Conservation (phyloP, 2,329 filamentous ascomycete species). For the Pseudogymnoascus sp. region DNA sequence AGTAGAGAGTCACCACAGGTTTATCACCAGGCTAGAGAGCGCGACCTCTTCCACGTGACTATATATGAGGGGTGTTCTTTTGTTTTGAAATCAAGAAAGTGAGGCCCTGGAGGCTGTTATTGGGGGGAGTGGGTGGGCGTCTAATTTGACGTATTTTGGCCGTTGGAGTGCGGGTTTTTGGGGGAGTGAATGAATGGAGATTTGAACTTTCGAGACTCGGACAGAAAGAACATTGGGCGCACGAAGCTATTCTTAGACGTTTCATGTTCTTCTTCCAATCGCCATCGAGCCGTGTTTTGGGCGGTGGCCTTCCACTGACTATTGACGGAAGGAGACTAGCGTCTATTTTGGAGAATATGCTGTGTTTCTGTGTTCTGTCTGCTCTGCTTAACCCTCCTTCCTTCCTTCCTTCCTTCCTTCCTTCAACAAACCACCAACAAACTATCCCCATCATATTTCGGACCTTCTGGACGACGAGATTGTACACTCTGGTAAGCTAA, state of each 20-base stretch:
- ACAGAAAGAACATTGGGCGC: conserved; percentile 6
- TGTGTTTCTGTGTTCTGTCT: neutral
- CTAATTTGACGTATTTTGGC: neutral
- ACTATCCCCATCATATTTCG: neutral
- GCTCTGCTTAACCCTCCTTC: neutral
- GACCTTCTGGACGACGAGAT: neutral
- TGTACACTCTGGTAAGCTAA: neutral
- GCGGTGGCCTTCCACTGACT: neutral
- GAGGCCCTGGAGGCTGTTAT: neutral
- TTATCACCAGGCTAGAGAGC: neutral
- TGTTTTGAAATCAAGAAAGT: neutral
- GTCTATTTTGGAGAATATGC: neutral
- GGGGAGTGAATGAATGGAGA: neutral
- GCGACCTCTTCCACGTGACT: conserved; percentile 1
- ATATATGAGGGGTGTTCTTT: neutral
- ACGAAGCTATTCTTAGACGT: conserved; percentile 7
- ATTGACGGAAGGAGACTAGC: neutral
- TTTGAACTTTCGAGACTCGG: conserved; percentile 10
- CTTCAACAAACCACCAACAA: neutral
- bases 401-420: neutral
- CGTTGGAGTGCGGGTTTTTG: neutral
- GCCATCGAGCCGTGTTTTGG: neutral
- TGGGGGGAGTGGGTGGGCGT: neutral
- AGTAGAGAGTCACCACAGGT: neutral
- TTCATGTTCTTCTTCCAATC: conserved; percentile 10